Evolutionary conservation across 768 basidiomycete species (phyloP).

Genomic region (Pisolithus microcarpus): DNA sequence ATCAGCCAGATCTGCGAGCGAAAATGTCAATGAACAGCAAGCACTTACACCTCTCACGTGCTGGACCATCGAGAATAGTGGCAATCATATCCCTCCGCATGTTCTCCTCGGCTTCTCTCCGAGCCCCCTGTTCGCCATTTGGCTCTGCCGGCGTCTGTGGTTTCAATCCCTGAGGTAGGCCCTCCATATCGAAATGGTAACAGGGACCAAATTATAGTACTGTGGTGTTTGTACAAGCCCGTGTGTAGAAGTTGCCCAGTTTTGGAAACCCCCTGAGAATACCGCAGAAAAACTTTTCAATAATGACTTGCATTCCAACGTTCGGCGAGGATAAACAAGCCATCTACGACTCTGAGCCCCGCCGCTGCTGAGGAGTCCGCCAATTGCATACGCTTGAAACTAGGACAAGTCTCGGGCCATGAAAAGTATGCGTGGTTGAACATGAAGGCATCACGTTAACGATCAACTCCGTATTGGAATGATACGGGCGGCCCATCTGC

Average conservation of each 20-base stretch:
- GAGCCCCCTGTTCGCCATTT: constrained; percentile 45
- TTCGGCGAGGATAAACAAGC: constrained; percentile 16
- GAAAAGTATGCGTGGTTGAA: no score
- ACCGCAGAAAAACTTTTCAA: not conserved
- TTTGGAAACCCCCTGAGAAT: not conserved
- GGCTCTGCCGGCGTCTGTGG: constrained; percentile 35
- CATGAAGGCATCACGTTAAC: no score
- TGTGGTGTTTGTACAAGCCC: no score
- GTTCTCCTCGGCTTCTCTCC: constrained; percentile 62
- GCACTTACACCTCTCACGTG: constrained; percentile 69
- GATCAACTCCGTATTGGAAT: no score
- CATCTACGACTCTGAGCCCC: constrained; percentile 22
- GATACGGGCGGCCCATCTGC: no score
- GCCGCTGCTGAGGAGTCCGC: not conserved
- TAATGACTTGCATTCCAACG: not conserved
- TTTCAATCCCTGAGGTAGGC: constrained; percentile 21
- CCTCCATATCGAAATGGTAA: constrained; percentile 15
- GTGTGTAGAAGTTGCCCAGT: no score
- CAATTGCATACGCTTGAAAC: no score
- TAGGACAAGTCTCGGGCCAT: no score
- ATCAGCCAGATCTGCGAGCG: not conserved
- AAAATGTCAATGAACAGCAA: not conserved
- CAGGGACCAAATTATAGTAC: not conserved
- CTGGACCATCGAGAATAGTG: constrained; percentile 68
- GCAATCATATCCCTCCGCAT: constrained; percentile 71